Conservation (phyloP, 2,329 filamentous ascomycete species). For the Dactylellina parvicollis region DNA sequence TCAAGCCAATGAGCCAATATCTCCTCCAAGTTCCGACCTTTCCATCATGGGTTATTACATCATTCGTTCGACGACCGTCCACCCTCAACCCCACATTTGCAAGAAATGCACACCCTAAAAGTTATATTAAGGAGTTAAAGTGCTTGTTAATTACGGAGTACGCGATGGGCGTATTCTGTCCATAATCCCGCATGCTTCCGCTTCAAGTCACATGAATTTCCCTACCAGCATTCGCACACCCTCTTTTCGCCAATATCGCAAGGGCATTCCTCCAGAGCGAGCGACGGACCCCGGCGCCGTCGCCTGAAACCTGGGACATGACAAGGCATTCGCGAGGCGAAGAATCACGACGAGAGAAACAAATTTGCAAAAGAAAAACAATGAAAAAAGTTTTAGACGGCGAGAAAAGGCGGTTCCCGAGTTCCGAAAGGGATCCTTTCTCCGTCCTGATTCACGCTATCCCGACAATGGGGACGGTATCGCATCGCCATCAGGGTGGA, state of each 20-base stretch:
- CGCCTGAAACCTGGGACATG: slow-evolving; percentile 24
- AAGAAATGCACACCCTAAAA: slow-evolving; percentile 1
- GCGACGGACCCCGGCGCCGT: slow-evolving; percentile 15
- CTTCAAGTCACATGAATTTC: slow-evolving; percentile 51
- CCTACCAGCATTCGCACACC: slow-evolving; percentile 30
- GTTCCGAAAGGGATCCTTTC: slow-evolving; percentile 21
- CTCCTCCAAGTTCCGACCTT: slow-evolving; percentile 22
- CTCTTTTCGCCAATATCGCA: slow-evolving; percentile 15
- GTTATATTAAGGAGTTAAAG: background rate
- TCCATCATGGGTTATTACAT: slow-evolving; percentile 6
- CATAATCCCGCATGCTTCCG: slow-evolving; percentile 53
- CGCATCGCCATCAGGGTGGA: slow-evolving; percentile 36
- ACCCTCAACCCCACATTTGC: slow-evolving; percentile 1
- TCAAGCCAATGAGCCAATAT: background rate
- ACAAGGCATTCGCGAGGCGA: slow-evolving; percentile 14
- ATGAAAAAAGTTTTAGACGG: background rate
- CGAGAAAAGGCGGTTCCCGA: slow-evolving; percentile 17
- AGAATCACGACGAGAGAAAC: background rate
- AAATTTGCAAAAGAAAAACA: background rate
- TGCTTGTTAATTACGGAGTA: background rate
- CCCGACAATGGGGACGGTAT: slow-evolving; percentile 48
- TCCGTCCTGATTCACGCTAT: slow-evolving; percentile 38
- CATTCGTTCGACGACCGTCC: background rate
- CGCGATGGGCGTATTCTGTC: slow-evolving; percentile 25
- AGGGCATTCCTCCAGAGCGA: slow-evolving; percentile 5